Evolutionary conservation across 257 asterid species (phyloP), one percentile per base, ranked within the genome.

Genomic region (Fraxinus excelsior): DNA sequence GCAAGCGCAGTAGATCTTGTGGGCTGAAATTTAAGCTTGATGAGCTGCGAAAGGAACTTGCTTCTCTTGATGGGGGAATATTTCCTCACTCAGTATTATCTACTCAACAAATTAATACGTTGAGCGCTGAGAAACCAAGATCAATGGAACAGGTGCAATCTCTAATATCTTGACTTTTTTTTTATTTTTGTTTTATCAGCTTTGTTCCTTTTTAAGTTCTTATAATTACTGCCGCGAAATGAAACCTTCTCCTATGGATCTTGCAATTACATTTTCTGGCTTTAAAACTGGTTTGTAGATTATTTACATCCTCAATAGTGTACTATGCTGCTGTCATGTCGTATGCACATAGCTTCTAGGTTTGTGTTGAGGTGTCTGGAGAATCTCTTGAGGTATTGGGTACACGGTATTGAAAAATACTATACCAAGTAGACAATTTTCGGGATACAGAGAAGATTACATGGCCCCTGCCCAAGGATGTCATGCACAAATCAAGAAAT

Each of bases 1-100:
- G 80, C 78, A 93, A 89, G 84, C 89, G 92, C 49, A 76, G 84
- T 77, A 88, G 84, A 85, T 87, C 95, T 51, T 82, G 87, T 21
- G 92, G 81, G 32, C 75, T 95, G 87, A 91, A 88, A 79, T 79
- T 78, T 72, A 91, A 85, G 87, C 96, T 95, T 28, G 97, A 91
- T 42, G 93, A 92, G 91, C 90, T 95, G 76, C 92, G 98, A 56
- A 95, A 89, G 81, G 96, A 91, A 78, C 89, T 92, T 65, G 94
- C 97, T 67, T 86, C 88, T 12, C 80, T 78, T 51, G 91, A 93
- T 65, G 99, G 97, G n/a, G 90, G 93, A 65, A 86, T 93, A 89
- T 93, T 95, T 80, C 98, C 99, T 72, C 96, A 93, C 80, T 91
- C 97, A 6, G 91, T 95, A 26, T 79, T 95, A 77, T 93, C 99